These are phyloP conservation scores for Wickerhamiella spandovensis DNA, from an alignment of 805 yeast genomes.

Conservation along the genomic window DNA sequence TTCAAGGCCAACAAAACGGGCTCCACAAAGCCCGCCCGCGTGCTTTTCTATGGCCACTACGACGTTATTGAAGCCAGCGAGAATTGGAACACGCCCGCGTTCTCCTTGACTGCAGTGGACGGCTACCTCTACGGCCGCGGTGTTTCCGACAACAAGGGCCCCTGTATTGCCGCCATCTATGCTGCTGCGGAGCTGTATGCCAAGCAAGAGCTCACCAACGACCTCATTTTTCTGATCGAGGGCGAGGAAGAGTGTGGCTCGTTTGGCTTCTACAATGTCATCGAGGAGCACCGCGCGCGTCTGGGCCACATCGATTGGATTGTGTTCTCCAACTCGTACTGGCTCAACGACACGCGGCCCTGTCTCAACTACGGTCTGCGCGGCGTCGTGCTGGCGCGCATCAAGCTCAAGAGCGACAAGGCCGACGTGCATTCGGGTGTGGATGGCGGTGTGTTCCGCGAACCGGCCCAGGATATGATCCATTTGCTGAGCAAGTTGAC, in stretches of 20 bases:
- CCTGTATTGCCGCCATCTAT: conserved; percentile 71
- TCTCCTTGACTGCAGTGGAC: conserved; percentile 55
- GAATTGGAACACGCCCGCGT: conserved; percentile 73
- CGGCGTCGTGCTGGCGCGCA: conserved; percentile 75
- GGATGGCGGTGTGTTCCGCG: conserved; percentile 82
- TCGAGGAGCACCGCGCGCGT: conserved; percentile 31
- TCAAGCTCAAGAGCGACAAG: conserved; percentile 53
- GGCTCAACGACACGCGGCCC: conserved; percentile 83
- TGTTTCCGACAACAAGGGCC: conserved; percentile 91
- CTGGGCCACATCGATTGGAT: conserved; percentile 83
- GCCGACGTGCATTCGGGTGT: conserved; percentile 95
- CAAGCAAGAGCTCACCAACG: conserved; percentile 41
- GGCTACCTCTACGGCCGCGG: conserved; percentile 90
- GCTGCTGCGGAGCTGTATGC: conserved; percentile 65
- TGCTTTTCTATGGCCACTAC: conserved; percentile 90
- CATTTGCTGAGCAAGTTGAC: conserved; percentile 55
- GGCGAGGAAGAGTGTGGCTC: conserved; percentile 97
- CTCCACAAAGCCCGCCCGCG: conserved; percentile 25
- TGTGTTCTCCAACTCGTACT: conserved; percentile 76
- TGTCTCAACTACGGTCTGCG: conserved; percentile 89
- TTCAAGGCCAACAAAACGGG: conserved; percentile 33
- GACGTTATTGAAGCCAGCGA: conserved; percentile 77
- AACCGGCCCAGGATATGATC: conserved; percentile 78
- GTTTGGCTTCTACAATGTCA: conserved; percentile 61
- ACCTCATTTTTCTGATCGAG: conserved; percentile 73